Evolutionary conservation across 2,329 filamentous ascomycete genomes (phyloP).

Genomic region (Penicillium sp.): DNA sequence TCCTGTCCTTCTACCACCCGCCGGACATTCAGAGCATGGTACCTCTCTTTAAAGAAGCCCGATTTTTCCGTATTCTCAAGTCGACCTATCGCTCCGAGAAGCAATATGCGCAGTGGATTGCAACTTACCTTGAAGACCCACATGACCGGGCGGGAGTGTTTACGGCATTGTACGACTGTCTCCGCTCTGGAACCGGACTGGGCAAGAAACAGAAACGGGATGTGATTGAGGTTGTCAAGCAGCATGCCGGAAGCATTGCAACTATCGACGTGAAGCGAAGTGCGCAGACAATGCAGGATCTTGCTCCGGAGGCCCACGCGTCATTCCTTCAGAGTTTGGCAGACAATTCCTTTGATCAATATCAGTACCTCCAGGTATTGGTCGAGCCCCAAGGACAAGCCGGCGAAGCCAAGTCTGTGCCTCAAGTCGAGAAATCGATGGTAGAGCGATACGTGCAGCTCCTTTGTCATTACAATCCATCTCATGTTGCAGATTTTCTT

Average conservation of each 20-base stretch:
- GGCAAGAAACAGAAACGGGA: slow-evolving; percentile 65
- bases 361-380: slow-evolving; percentile 68
- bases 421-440: slow-evolving; percentile 51
- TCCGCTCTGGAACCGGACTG: slow-evolving; percentile 59
- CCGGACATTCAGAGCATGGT: slow-evolving; percentile 72
- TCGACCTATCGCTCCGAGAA: slow-evolving; percentile 74
- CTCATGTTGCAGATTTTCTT: slow-evolving; percentile 80
- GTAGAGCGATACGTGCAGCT: slow-evolving; percentile 81
- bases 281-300: slow-evolving; percentile 58
- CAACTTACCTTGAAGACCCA: slow-evolving; percentile 78
- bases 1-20: slow-evolving; percentile 88
- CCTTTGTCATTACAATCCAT: slow-evolving; percentile 79
- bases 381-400: slow-evolving; percentile 56
- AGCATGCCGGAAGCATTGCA: slow-evolving; percentile 61
- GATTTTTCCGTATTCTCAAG: slow-evolving; percentile 88
- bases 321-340: slow-evolving; percentile 57
- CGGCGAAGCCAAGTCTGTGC: slow-evolving; percentile 28
- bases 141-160: slow-evolving; percentile 72
- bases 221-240: slow-evolving; percentile 60
- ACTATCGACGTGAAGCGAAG: slow-evolving; percentile 60
- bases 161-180: slow-evolving; percentile 67
- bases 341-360: slow-evolving; percentile 60
- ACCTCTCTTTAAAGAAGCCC: slow-evolving; percentile 68
- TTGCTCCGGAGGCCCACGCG: slow-evolving; percentile 61
- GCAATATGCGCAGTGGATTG: slow-evolving; percentile 70